phyloP scores from a whole-genome alignment of 257 asterid species.

The Rhazya stricta region DNA sequence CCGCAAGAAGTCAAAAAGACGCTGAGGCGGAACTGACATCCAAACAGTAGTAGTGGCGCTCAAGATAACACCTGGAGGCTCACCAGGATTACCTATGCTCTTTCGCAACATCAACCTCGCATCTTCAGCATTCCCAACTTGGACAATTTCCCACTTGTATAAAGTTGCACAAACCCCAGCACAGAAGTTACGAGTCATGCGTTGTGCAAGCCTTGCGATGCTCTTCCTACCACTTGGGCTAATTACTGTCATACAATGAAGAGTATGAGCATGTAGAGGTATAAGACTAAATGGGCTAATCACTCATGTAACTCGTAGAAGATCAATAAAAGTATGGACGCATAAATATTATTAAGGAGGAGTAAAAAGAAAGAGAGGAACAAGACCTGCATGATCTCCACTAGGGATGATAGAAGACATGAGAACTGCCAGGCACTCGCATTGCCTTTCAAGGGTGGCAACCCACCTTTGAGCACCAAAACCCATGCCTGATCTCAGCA shows the following conservation, averaged over 20 bases:
- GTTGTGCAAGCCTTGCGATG: slow-evolving; percentile 60
- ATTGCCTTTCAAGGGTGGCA: slow-evolving; percentile 56
- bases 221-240: slow-evolving; percentile 53
- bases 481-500: slow-evolving; percentile 64
- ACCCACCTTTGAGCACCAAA: slow-evolving; percentile 87
- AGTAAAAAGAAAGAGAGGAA: not conserved
- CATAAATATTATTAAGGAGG: not conserved
- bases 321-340: not conserved
- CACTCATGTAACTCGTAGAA: not conserved
- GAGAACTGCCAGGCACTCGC: slow-evolving; percentile 45
- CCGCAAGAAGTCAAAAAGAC: slow-evolving; percentile 55
- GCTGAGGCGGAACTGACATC: slow-evolving; percentile 56
- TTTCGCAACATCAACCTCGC: slow-evolving; percentile 55
- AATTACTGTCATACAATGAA: slow-evolving; percentile 33
- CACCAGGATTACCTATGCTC: slow-evolving; percentile 57
- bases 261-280: not conserved
- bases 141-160: slow-evolving; percentile 70
- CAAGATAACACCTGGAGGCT: slow-evolving; percentile 69
- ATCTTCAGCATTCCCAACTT: slow-evolving; percentile 38
- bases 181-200: slow-evolving; percentile 68
- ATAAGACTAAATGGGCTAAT: not conserved
- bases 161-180: slow-evolving; percentile 57
- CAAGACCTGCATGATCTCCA: slow-evolving; percentile 52
- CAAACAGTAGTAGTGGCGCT: slow-evolving; percentile 67
- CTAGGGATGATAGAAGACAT: slow-evolving; percentile 39